Base-by-base conservation (phyloP, 441 rosid genomes). In the Hura crepitans region DNA sequence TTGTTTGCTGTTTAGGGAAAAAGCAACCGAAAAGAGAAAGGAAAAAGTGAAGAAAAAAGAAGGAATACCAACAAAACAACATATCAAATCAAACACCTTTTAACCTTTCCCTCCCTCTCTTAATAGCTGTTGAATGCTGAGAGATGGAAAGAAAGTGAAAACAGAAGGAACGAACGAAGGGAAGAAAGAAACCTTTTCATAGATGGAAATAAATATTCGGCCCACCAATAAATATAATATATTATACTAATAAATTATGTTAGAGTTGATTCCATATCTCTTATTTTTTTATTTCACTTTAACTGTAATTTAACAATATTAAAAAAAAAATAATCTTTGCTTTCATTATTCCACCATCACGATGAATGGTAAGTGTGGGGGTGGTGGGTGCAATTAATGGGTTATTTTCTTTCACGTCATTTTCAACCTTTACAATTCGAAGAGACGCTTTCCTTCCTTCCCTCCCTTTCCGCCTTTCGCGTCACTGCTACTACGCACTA, bases 361-460 rank as follows among this genome's bases (percentile, higher is more conserved):
- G 81, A 71, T 68, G 84, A 79, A 84, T 68, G 82, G 61, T 66
- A 62, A 63, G 86, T 83, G 66, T 84, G 87, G 71, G 45, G 89
- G 86, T 85, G 76, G 80, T 75, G 83, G 87, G 79, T 56, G 72
- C 31, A 53, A 68, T 56, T 4, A 60, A 73, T 25, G 47, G 18
- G 76, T 75, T 70, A 64, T 79, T 78, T 84, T 77, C 79, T 66
- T 15, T 10, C 57, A 31, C 6, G 83, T 86, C 89, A 23, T 75
- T 83, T 80, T 86, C 93, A 81, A 81, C 74, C 90, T 83, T 84
- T 83, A 72, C 73, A 68, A 75, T 70, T 69, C 76, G 72, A 75
- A 78, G 68, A 39, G 74, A 70, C 73, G 25, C 30, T 23, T 39
- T 27, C 49, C 50, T 3, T 25, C 25, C 25, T 2, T 50, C 12